Conservation (phyloP, 2,329 filamentous ascomycete species). For the Lachnellula suecica region DNA sequence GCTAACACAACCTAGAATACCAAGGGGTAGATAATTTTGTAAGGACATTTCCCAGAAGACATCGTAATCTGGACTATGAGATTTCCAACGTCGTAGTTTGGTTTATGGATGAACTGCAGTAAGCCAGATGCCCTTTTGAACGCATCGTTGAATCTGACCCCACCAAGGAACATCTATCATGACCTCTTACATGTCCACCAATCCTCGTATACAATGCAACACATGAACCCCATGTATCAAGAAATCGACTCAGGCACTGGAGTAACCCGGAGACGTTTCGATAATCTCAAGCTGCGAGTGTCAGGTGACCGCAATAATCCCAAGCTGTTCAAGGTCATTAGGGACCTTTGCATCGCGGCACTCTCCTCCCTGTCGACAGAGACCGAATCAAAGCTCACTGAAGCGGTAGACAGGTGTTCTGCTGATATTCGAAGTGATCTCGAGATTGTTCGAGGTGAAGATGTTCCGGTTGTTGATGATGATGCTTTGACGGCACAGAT, state of each 20-base stretch:
- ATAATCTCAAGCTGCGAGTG: slow-evolving; percentile 4
- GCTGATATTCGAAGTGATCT: slow-evolving; percentile 14
- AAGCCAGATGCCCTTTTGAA: not conserved
- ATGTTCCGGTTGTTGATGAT: slow-evolving; percentile 2
- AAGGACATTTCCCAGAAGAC: slow-evolving; percentile 10
- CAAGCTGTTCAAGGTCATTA: slow-evolving; percentile 12
- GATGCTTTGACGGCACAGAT: not conserved
- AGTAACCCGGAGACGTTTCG: slow-evolving; percentile 1
- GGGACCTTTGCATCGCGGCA: slow-evolving; percentile 2
- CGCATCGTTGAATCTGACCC: not conserved
- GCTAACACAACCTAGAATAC: slow-evolving; percentile 4
- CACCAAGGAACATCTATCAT: slow-evolving; percentile 9
- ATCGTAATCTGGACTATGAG: slow-evolving; percentile 8
- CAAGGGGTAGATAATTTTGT: slow-evolving; percentile 7
- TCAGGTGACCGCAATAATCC: slow-evolving; percentile 3
- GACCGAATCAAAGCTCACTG: slow-evolving; percentile 2
- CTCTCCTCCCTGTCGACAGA: slow-evolving; percentile 1
- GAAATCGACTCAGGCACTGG: slow-evolving; percentile 2
- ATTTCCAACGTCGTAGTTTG: slow-evolving; percentile 4
- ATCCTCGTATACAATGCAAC: slow-evolving; percentile 10
- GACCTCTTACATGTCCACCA: slow-evolving; percentile 12
- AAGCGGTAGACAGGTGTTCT: slow-evolving; percentile 5
- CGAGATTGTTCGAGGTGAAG: slow-evolving; percentile 9
- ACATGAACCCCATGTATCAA: slow-evolving; percentile 14
- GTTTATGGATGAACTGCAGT: slow-evolving; percentile 12